phyloP scores from a whole-genome alignment of 176 grass and related monocot genomes.

The Paspalum vaginatum region DNA sequence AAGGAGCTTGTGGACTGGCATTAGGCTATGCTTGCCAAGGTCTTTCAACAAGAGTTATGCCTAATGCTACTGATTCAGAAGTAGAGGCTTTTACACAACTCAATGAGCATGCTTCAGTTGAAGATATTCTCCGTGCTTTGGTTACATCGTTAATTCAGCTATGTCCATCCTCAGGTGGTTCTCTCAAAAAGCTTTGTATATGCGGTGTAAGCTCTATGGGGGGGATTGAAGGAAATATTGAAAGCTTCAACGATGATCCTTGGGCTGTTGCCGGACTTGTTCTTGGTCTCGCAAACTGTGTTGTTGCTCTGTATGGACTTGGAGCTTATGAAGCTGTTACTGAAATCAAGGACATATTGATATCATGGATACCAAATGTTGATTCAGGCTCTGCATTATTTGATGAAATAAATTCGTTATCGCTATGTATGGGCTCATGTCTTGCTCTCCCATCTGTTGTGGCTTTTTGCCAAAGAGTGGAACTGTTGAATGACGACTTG shows the following conservation, averaged over 20 bases:
- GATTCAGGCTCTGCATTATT: constrained; percentile 45
- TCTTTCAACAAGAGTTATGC: constrained; percentile 54
- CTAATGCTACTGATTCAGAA: constrained; percentile 50
- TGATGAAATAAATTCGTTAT: constrained; percentile 54
- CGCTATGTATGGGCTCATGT: constrained; percentile 78
- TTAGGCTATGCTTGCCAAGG: constrained; percentile 80
- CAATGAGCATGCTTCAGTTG: constrained; percentile 58
- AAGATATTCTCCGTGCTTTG: constrained; percentile 66
- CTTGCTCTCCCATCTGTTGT: constrained; percentile 75
- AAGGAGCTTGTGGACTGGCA: constrained; percentile 81
- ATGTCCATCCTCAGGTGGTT: constrained; percentile 61
- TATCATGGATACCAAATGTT: constrained; percentile 75
- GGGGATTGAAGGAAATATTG: constrained; percentile 52
- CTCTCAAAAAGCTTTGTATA: constrained; percentile 60
- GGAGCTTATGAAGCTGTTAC: constrained; percentile 69
- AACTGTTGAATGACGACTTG: constrained; percentile 69
- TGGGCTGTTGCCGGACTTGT: constrained; percentile 86
- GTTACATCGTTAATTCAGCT: constrained; percentile 52
- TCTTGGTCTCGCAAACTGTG: constrained; percentile 73
- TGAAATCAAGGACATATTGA: constrained; percentile 75
- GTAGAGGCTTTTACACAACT: constrained; percentile 47
- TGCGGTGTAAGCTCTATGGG: constrained; percentile 45
- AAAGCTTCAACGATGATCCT: constrained; percentile 72
- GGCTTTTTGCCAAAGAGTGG: constrained; percentile 84
- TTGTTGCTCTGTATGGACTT: constrained; percentile 72